Conservation (phyloP, 352 stramenopile genomes). For the Phytophthora fragariae region DNA sequence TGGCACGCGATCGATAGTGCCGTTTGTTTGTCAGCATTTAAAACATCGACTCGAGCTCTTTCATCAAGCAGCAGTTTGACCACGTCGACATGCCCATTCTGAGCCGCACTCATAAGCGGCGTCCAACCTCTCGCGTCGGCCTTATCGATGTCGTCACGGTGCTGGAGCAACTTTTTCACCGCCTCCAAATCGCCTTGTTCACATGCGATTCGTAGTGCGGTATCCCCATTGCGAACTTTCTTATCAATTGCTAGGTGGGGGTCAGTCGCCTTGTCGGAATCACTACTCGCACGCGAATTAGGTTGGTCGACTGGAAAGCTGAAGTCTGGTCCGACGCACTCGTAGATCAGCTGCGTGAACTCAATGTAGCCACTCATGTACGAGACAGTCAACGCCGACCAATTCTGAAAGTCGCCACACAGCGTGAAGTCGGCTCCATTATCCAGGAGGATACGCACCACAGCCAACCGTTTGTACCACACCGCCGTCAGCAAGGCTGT, state of each 20-base stretch:
- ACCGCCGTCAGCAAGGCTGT: not conserved
- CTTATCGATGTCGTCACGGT: not conserved
- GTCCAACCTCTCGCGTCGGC: not conserved
- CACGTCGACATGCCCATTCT: not conserved
- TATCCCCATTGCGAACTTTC: not conserved
- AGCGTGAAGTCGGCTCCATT: not conserved
- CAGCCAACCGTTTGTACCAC: not conserved
- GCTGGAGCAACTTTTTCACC: not conserved
- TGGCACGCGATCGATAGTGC: not conserved
- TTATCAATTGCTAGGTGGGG: not conserved
- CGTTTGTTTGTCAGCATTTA: not conserved
- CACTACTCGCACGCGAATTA: not conserved
- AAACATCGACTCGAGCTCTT: not conserved
- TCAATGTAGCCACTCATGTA: slow-evolving; percentile 1
- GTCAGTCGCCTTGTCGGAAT: too few relatives aligned
- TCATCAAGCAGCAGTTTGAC: not conserved
- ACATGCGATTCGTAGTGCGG: not conserved
- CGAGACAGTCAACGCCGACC: not conserved
- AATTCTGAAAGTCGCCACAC: not conserved
- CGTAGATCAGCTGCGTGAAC: slow-evolving; percentile 2
- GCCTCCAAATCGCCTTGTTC: not conserved
- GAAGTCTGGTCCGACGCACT: not conserved
- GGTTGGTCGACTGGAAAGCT: not conserved
- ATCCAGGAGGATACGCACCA: not conserved
- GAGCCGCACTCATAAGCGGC: not conserved